Base-by-base conservation (phyloP, 78 protist species). In the Guillardia theta region DNA sequence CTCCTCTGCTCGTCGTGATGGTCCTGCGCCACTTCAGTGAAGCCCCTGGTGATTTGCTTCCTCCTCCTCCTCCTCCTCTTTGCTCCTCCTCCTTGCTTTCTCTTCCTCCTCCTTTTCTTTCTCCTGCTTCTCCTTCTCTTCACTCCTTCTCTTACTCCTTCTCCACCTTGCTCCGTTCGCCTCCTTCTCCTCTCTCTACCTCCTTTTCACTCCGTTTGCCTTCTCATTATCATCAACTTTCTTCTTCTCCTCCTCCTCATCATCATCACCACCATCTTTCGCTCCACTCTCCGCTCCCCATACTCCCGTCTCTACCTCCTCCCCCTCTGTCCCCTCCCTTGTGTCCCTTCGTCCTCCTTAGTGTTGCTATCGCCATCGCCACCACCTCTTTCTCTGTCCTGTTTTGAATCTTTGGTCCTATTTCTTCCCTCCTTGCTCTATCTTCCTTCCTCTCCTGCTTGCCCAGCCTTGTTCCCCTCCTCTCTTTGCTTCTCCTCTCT, bases 1-100 rank as follows among this genome's bases (percentile, higher is more conserved):
- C 90, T 3, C 90, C 90, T 27, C 50, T 78, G 90, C 90, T 78
- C 37, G 90, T 78, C 3, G 90, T 78, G 19, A 18, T 78, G 44
- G 90, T 78, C 48, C 90, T 78, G 48, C 90, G 90, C 47, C 90
- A 78, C 90, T 78, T 43, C 90, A 22, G 43, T 30, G 50, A 78
- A 18, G 90, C 39, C 90, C 21, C 90, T 43, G 21, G 48, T 43
- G 19, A 4, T 22, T 77, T 10, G 30, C 8, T 9, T 9, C 80
- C 80, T 64, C 12, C 10, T 64, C 10, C 80, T 24, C 12, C 19
- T 30, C 12, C 80, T 24, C 44, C 80, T 64, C 10, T 9, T 24
- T 8, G 80, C 80, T 36, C 30, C 41, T 30, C 19, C 21, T n/a
- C n/a, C n/a, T n/a, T 33, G 8, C 12, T 12, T 64, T 6, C 12